Percentiles rank a stretch among this genome's conserved stretches.
Conservation (phyloP, 1,139 yeast species). For the Candida sanyaensis region DNA sequence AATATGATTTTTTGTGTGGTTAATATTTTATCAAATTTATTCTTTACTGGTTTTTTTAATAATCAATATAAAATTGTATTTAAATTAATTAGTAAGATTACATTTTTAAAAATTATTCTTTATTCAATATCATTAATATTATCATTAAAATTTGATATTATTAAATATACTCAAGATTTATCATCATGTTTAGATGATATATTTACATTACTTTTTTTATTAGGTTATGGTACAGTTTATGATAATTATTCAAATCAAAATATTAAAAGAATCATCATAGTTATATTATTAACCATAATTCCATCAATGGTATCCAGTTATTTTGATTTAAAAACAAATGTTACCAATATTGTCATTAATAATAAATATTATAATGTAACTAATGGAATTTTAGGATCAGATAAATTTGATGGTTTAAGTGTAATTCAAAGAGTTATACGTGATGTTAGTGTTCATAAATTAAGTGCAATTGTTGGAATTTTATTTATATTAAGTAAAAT, state of each 20-base stretch:
- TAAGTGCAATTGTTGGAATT: conserved; percentile 5
- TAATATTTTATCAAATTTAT: conserved; percentile 3
- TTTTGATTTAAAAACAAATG: conserved; percentile 11
- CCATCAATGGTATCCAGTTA: conserved; percentile 9
- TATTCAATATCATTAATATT: conserved; percentile 4
- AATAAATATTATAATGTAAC: conserved; percentile 7
- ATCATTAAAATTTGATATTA: conserved; percentile 5
- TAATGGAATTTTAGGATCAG: conserved; percentile 11
- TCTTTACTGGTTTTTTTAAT: conserved; percentile 1
- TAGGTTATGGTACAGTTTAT: conserved; percentile 11
- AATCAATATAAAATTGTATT: neutral
- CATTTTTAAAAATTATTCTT: neutral
- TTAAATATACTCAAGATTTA: conserved; percentile 7
- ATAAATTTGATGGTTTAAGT: conserved; percentile 9
- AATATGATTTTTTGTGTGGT: conserved; percentile 6
- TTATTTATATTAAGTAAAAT: conserved; percentile 10
- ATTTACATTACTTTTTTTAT: conserved; percentile 9
- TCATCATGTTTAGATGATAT: conserved; percentile 9
- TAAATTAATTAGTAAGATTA: conserved; percentile 1
- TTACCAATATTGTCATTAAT: conserved; percentile 6
- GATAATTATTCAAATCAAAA: neutral
- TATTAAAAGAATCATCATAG: conserved; percentile 3
- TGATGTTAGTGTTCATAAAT: conserved; percentile 2
- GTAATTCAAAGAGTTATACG: conserved; percentile 3
- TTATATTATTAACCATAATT: conserved; percentile 4